These are phyloP conservation scores for Phytophthora brassicae DNA, from an alignment of 352 stramenopile genomes.

Conservation along the genomic window DNA sequence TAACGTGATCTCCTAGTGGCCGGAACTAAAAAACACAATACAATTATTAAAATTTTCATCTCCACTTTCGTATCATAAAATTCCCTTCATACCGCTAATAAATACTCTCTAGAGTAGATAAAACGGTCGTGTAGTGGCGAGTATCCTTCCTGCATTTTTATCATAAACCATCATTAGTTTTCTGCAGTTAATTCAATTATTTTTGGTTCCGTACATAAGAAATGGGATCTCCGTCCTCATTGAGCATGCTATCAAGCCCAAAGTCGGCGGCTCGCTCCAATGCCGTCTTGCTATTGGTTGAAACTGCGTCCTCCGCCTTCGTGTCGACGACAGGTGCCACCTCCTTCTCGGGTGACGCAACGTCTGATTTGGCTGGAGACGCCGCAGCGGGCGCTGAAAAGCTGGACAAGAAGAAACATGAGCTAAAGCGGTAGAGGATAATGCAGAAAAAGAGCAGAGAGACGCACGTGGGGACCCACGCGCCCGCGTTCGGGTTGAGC, in stretches of 20 bases:
- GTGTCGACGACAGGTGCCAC: neutral
- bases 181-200: neutral
- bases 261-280: constrained; percentile 16
- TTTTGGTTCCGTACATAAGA: constrained; percentile 35
- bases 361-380: constrained; percentile 18
- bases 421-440: no score
- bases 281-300: constrained; percentile 19
- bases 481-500: constrained; percentile 84
- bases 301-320: neutral
- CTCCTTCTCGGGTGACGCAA: constrained; percentile 19
- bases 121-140: constrained; percentile 39
- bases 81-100: constrained; percentile 39
- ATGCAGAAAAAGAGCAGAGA: neutral
- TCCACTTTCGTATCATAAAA: neutral
- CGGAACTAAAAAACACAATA: constrained; percentile 49
- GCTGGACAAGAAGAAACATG: constrained; percentile 14
- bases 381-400: constrained; percentile 29
- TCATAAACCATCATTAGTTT: constrained; percentile 3
- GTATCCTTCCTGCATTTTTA: constrained; percentile 27
- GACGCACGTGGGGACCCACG: constrained; percentile 74
- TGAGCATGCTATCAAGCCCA: constrained; percentile 18
- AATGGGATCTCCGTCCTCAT: constrained; percentile 32
- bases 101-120: constrained; percentile 69
- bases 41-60: neutral
- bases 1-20: constrained; percentile 44